Conservation (phyloP, 441 rosid genomes). For the Pelargonium cotyledonis region DNA sequence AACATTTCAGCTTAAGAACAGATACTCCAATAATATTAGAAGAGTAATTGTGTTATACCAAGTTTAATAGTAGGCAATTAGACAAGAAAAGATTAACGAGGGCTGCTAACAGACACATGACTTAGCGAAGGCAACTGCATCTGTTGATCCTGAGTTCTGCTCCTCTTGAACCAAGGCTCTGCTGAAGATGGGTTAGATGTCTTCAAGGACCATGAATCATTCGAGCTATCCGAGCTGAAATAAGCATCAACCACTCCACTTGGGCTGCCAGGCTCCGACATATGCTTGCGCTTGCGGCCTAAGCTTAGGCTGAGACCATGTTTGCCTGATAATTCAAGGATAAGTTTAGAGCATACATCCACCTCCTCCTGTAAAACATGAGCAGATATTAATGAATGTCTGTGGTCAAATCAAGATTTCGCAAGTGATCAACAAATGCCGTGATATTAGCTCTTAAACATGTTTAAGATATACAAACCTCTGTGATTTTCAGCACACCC, state of each 20-base stretch:
- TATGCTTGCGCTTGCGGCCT: slow-evolving; percentile 34
- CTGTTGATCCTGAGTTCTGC: slow-evolving; percentile 57
- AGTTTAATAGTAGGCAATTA: slow-evolving; percentile 23
- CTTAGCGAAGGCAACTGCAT: slow-evolving; percentile 54
- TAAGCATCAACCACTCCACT: slow-evolving; percentile 35
- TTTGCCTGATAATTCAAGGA: slow-evolving; percentile 30
- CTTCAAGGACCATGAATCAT: slow-evolving; percentile 35
- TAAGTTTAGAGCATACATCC: slow-evolving; percentile 36
- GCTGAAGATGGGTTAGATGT: slow-evolving; percentile 34
- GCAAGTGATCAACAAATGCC: not conserved
- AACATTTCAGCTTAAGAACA: slow-evolving; percentile 25
- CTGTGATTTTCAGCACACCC: slow-evolving; percentile 35
- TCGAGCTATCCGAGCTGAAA: slow-evolving; percentile 47
- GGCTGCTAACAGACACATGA: slow-evolving; percentile 59
- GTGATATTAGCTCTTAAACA: too few relatives aligned
- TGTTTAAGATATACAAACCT: slow-evolving; percentile 28
- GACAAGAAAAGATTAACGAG: slow-evolving; percentile 36
- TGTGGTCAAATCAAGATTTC: not conserved
- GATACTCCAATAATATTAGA: slow-evolving; percentile 18
- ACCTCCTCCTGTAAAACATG: slow-evolving; percentile 37
- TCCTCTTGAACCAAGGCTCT: slow-evolving; percentile 48
- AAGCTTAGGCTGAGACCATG: slow-evolving; percentile 21
- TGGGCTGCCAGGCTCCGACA: slow-evolving; percentile 29
- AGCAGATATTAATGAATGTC: not conserved
- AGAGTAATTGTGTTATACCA: slow-evolving; percentile 25